Conservation (phyloP, 257 asterid genomes). For the Euphrasia confusa region DNA sequence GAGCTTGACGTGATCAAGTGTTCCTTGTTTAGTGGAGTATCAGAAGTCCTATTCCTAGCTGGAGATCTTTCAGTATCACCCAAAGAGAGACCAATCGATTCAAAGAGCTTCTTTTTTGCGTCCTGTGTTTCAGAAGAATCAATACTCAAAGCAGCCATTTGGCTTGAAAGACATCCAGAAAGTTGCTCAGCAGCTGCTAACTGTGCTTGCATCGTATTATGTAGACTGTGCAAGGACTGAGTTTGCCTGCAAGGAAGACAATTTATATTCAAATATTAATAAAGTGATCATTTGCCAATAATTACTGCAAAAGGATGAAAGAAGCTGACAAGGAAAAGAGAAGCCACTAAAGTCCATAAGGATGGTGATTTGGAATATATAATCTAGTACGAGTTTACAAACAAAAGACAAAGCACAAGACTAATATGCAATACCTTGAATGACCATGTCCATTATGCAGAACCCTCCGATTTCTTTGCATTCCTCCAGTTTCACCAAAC, state of each 20-base stretch:
- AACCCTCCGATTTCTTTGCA: constrained; percentile 40
- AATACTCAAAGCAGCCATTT: constrained; percentile 71
- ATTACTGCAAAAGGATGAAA: constrained; percentile 10
- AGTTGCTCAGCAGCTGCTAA: constrained; percentile 84
- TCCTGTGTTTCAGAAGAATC: constrained; percentile 53
- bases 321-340: constrained; percentile 1
- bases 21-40: constrained; percentile 44
- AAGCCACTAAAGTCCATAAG: neutral
- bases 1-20: constrained; percentile 32
- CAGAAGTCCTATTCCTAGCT: constrained; percentile 36
- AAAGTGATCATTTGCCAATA: neutral
- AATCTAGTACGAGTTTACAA: constrained; percentile 3
- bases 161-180: constrained; percentile 71
- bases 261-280: constrained; percentile 11
- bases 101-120: constrained; percentile 70
- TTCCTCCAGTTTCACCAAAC: constrained; percentile 58
- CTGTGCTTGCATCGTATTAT: constrained; percentile 65
- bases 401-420: constrained; percentile 12
- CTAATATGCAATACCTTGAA: constrained; percentile 51
- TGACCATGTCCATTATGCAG: constrained; percentile 44
- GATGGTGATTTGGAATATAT: constrained; percentile 15
- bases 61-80: constrained; percentile 44
- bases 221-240: constrained; percentile 65
- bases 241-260: constrained; percentile 52
- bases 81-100: constrained; percentile 73